Percentiles rank a stretch among this genome's conserved stretches.
These are phyloP conservation scores for Sugiyamaella neomexicana DNA, from an alignment of 1,139 yeast species.

Conservation along the genomic window DNA sequence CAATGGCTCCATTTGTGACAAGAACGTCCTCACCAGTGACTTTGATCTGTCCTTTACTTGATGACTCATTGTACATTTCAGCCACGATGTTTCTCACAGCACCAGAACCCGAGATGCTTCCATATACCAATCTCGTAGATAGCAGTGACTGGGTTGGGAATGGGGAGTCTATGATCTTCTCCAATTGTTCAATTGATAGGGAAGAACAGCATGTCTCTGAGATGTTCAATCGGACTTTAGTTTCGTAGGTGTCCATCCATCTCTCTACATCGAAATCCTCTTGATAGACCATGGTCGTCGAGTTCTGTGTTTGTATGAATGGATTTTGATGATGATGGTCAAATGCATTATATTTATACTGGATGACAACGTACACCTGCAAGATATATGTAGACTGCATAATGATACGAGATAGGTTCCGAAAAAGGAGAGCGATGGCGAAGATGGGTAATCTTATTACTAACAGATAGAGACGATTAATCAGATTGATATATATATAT, in stretches of 20 bases:
- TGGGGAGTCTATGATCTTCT: slow-evolving; percentile 37
- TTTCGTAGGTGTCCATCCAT: slow-evolving; percentile 57
- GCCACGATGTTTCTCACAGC: slow-evolving; percentile 45
- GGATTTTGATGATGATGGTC: neutral
- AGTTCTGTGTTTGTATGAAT: neutral
- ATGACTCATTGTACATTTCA: slow-evolving; percentile 42
- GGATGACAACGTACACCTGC: too few species aligned
- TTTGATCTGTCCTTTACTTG: slow-evolving; percentile 23
- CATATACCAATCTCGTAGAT: slow-evolving; percentile 46
- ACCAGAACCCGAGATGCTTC: slow-evolving; percentile 51
- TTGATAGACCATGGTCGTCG: slow-evolving; percentile 32
- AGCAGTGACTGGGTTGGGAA: slow-evolving; percentile 32
- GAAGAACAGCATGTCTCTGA: slow-evolving; percentile 60
- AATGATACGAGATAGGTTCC: neutral
- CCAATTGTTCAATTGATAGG: slow-evolving; percentile 46
- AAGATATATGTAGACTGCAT: too few species aligned
- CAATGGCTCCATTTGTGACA: slow-evolving; percentile 60
- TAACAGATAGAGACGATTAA: too few species aligned
- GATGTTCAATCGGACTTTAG: slow-evolving; percentile 45
- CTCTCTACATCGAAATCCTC: slow-evolving; percentile 54
- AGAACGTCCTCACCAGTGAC: slow-evolving; percentile 44
- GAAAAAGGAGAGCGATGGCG: neutral
- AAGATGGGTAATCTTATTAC: neutral
- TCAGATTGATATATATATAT: too few species aligned
- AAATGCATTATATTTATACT: too few species aligned